Base-by-base conservation (phyloP, 2,329 filamentous ascomycete species). In the Penicillium sp. region DNA sequence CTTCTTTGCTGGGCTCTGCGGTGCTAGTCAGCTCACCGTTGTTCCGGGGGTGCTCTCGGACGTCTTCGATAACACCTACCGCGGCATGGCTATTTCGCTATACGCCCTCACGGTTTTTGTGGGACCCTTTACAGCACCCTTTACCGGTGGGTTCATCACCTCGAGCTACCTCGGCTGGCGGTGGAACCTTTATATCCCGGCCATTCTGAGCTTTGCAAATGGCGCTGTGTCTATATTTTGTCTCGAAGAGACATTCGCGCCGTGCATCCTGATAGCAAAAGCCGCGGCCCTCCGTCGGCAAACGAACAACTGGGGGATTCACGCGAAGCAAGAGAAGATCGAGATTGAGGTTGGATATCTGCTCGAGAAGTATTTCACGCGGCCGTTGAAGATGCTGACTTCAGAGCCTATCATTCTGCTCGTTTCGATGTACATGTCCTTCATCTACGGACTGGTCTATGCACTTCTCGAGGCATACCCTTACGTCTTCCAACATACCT, bases 301-400 rank as follows among this genome's bases (percentile, higher is more conserved):
- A 13, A 79, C 75, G 0, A 64, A 67, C 37, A 79, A 79, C 40
- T 77, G 73, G 74, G 75, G 72, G 1, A 77, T 79, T 30, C 75
- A 78, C 50, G 74, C 76, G 3, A 74, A 70, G 43, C 63, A 65
- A 30, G 73, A 75, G 46, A 69, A 73, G 53, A 65, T 75, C 23
- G 72, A 75, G 45, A 56, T 76, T 17, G 66, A 72, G 35, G 62
- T 74, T 27, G 55, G 56, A 5, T 65, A 71, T 40, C 46, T 76
- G 13, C 46, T 72, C 6, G 57, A 67, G 2, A 70, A 72, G 43
- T 73, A 75, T 43, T 64, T 76, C 29, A 67, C 62, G 30, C 61
- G 71, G 4, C 64, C 64, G 3, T 20, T 67, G 23, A 53, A 54
- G 13, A 41, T 68, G 26, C 56, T 68, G 2, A 18, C 64, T 13